Conservation (phyloP, 1,139 yeast genomes). For the Hanseniaspora gamundiae region DNA sequence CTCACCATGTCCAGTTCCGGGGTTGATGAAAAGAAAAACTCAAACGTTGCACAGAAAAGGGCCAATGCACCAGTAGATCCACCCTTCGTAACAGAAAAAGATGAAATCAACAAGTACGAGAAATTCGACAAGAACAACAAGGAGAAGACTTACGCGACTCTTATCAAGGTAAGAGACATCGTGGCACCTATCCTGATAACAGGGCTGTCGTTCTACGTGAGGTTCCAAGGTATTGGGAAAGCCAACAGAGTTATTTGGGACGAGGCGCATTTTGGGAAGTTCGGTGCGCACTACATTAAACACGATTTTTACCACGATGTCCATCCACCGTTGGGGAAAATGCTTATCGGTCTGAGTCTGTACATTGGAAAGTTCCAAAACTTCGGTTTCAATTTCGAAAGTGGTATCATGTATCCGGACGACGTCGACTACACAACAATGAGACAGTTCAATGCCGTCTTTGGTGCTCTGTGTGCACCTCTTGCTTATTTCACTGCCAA, state of each 20-base stretch:
- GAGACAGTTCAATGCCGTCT: slow-evolving; percentile 55
- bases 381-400: slow-evolving; percentile 53
- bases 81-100: not conserved
- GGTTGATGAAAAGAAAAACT: not conserved
- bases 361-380: slow-evolving; percentile 50
- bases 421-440: slow-evolving; percentile 42
- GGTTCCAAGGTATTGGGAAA: not conserved
- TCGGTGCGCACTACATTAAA: slow-evolving; percentile 49
- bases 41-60: not conserved
- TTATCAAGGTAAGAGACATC: not conserved
- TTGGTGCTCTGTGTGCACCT: slow-evolving; percentile 53
- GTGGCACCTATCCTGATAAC: not conserved
- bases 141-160: not conserved
- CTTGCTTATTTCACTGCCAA: slow-evolving; percentile 50
- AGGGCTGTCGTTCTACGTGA: not conserved
- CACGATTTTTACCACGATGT: slow-evolving; percentile 67
- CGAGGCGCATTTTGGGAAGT: slow-evolving; percentile 72
- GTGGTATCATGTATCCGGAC: slow-evolving; percentile 46
- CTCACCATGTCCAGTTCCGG: slow-evolving; percentile 1
- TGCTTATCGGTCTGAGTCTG: slow-evolving; percentile 47
- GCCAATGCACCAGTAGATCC: not conserved
- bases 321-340: slow-evolving; percentile 69
- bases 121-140: not conserved
- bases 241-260: slow-evolving; percentile 69
- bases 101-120: not conserved